A percentile compares a stretch with the other conserved stretches of the same genome.
Evolutionary conservation across 495 filamentous ascomycete genomes (phyloP).

Genomic region (Penicillium daleae): DNA sequence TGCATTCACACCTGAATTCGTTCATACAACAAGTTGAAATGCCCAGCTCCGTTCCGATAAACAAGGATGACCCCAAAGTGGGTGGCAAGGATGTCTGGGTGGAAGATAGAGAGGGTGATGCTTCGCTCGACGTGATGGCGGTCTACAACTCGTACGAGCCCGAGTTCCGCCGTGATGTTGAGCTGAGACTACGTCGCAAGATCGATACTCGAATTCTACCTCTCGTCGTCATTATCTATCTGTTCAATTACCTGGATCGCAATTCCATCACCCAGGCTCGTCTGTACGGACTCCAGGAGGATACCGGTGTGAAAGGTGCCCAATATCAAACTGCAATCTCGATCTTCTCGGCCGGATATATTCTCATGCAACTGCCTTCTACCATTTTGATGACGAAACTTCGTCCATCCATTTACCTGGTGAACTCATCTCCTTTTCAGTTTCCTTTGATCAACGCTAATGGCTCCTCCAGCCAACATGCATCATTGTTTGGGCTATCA

Average conservation of each 20-base stretch:
- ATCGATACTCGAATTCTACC: conserved; percentile 61
- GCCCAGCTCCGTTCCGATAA: neutral
- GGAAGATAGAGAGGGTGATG: conserved; percentile 9
- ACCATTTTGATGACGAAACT: conserved; percentile 46
- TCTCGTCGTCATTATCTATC: conserved; percentile 65
- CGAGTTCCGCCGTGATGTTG: conserved; percentile 17
- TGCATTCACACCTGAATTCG: neutral
- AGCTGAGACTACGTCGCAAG: conserved; percentile 49
- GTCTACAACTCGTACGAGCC: conserved; percentile 23
- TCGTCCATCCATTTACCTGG: conserved; percentile 61
- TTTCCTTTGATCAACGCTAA: neutral
- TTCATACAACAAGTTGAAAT: neutral
- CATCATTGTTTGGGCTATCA: conserved; percentile 67
- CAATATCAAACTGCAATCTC: conserved; percentile 60
- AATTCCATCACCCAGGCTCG: conserved; percentile 51
- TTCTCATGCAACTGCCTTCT: conserved; percentile 25
- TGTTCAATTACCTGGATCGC: conserved; percentile 76
- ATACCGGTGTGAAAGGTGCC: conserved; percentile 45
- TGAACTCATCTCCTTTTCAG: conserved; percentile 26
- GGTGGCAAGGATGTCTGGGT: conserved; percentile 18
- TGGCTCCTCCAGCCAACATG: conserved; percentile 41
- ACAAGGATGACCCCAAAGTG: conserved; percentile 7
- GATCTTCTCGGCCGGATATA: conserved; percentile 67
- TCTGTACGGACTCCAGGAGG: conserved; percentile 50
- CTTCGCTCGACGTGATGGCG: conserved; percentile 13